Evolutionary conservation across 495 filamentous ascomycete genomes (phyloP).

Genomic region (Aspergillus sclerotioniger): DNA sequence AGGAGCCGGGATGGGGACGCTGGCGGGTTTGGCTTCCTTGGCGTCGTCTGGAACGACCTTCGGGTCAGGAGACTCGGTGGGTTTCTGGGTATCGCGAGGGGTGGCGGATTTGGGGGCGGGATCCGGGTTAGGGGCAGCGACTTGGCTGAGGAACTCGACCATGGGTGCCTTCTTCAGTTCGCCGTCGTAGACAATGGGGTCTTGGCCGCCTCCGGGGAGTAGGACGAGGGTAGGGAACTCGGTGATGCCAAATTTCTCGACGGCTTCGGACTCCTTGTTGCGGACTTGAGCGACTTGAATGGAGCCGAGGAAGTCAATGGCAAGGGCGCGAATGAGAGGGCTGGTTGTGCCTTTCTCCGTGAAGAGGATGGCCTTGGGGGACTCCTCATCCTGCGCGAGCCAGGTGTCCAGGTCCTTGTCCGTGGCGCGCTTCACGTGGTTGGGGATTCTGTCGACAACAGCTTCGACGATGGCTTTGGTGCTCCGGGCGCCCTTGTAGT

Average conservation of each 20-base stretch:
- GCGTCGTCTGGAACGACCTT: conserved; percentile 37
- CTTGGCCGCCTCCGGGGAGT: conserved; percentile 67
- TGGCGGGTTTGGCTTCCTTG: conserved; percentile 42
- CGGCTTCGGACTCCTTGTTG: conserved; percentile 71
- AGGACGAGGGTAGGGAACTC: conserved; percentile 81
- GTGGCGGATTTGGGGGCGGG: conserved; percentile 54
- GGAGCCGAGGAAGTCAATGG: conserved; percentile 85
- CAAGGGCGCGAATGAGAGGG: conserved; percentile 76
- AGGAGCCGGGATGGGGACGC: conserved; percentile 41
- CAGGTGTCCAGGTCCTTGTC: conserved; percentile 79
- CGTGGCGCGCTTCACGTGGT: conserved; percentile 78
- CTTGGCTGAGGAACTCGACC: conserved; percentile 78
- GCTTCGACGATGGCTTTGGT: conserved; percentile 86
- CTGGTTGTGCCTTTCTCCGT: conserved; percentile 90
- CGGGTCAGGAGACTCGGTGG: conserved; percentile 49
- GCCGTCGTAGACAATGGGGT: conserved; percentile 73
- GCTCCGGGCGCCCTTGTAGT: conserved; percentile 81
- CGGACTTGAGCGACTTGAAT: conserved; percentile 82
- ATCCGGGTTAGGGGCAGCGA: conserved; percentile 70
- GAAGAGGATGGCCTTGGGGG: conserved; percentile 87
- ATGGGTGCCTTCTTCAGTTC: conserved; percentile 84
- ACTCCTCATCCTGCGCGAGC: conserved; percentile 67
- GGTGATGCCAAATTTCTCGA: conserved; percentile 70
- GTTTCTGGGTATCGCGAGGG: conserved; percentile 29
- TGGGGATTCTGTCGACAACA: conserved; percentile 83